Evolutionary conservation across 208 protist genomes (phyloP).

Genomic region (Leishmania major): DNA sequence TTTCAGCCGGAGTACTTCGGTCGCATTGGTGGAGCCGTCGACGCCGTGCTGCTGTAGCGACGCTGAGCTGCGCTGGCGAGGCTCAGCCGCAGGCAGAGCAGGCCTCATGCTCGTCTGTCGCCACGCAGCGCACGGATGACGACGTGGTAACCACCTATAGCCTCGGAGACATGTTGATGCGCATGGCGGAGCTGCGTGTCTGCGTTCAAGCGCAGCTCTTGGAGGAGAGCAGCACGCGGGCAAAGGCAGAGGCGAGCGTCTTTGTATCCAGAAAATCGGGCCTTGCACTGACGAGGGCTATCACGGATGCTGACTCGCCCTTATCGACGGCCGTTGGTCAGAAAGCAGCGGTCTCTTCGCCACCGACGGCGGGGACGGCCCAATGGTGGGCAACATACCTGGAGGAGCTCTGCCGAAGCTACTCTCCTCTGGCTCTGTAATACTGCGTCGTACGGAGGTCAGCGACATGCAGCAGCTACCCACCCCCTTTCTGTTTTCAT

Average conservation of each 20-base stretch:
- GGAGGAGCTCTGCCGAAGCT: constrained; percentile 28
- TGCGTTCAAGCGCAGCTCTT: constrained; percentile 34
- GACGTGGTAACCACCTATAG: constrained; percentile 16
- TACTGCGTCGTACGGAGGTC: too few relatives aligned
- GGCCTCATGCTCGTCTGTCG: constrained; percentile 8
- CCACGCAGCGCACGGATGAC: constrained; percentile 23
- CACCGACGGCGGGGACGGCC: constrained; percentile 15
- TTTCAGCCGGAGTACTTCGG: constrained; percentile 18
- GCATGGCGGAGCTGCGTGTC: constrained; percentile 25
- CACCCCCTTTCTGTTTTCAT: not conserved
- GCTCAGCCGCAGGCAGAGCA: not conserved
- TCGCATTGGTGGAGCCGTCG: constrained; percentile 27
- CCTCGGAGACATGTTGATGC: constrained; percentile 13
- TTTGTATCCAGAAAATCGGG: not conserved
- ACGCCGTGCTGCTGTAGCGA: not conserved
- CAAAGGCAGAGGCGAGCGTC: not conserved
- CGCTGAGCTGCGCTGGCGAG: not conserved
- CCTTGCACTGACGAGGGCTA: not conserved
- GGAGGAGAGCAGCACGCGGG: constrained; percentile 4
- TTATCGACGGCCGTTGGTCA: not conserved
- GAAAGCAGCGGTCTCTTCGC: not conserved
- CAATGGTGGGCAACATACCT: constrained; percentile 30
- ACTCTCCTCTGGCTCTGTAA: not conserved
- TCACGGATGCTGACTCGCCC: not conserved
- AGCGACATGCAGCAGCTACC: not conserved